phyloP scores from a whole-genome alignment of 768 basidiomycete genomes.

The Kwoniella bestiolae region DNA sequence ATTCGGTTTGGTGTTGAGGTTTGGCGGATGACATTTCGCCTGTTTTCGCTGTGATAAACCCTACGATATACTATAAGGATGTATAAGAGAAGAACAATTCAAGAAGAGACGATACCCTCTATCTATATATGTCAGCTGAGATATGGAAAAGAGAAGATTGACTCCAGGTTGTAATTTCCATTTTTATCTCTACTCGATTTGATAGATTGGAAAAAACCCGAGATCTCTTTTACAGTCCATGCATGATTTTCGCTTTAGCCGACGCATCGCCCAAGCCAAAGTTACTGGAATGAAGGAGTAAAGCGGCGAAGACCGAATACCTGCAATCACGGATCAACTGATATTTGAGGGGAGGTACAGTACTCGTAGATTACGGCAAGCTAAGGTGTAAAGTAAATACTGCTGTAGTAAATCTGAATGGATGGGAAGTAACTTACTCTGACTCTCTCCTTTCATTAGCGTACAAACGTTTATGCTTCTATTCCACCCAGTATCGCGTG shows the following conservation, averaged over 20 bases:
- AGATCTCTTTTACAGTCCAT: not conserved
- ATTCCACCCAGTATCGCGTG: not conserved
- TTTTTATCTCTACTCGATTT: too few species aligned
- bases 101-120: too few species aligned
- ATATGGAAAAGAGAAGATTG: too few species aligned
- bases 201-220: not conserved
- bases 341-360: not conserved
- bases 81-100: not conserved
- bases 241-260: not conserved
- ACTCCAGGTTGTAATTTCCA: too few species aligned
- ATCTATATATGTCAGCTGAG: too few species aligned
- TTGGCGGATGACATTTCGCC: not conserved
- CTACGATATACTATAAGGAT: not conserved
- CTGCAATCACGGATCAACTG: not conserved
- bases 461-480: not conserved
- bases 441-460: conserved; percentile 3
- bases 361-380: too few species aligned
- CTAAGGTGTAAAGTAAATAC: too few species aligned
- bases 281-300: not conserved
- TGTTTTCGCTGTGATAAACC: not conserved
- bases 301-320: conserved; percentile 1
- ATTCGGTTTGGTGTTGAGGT: not conserved
- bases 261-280: conserved; percentile 6
- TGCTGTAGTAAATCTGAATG: not conserved
- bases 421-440: not conserved